Base-by-base conservation (phyloP, 164 flowering plant genomes). In the Cinnamomum chago region DNA sequence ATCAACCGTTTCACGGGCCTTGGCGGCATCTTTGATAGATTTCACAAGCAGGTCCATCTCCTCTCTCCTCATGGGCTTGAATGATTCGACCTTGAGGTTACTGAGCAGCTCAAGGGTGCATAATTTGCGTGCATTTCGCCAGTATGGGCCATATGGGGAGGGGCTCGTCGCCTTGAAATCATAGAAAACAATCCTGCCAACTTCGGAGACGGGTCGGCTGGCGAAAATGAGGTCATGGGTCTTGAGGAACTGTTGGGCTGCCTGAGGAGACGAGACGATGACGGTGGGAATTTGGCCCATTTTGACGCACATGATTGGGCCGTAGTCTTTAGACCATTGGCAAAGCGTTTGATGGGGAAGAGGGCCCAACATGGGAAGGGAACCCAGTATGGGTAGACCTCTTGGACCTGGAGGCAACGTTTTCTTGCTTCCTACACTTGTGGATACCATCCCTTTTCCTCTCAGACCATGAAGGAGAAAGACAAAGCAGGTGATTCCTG, bases 21-120 rank as follows among this genome's bases (percentile, higher is more conserved):
- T 14, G 28, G 82, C 72, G 5, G 78, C 81, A 2, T 76, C 60
- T 50, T 62, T 80, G 66, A 3, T 75, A 74, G 71, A 68, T 9
- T 55, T 58, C 2, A 84, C 50, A 13, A 82, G 55, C 1, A 75
- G 12, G 2, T 62, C 67, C 35, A 82, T 7, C 64, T 84, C 86
- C 35, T 82, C 76, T 52, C 5, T 77, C 64, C 84, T 80, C 82
- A 78, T 75, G 13, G 77, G 30, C 23, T 66, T 76, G 28, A 82
- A 84, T 4, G 55, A 68, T 40, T 68, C 71, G 55, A 68, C 20
- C 55, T 68, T 68, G 71, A 47, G 71, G 71, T 1, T 40, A 22
- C 71, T 68, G 20, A 68, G 71, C 58, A 47, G 18, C 52, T 68
- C 55, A 18, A 68, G 40, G 11, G 55, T 68, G 55, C 51, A 68